Percentiles rank a stretch among this genome's conserved stretches.
Evolutionary conservation across 352 stramenopile genomes (phyloP).

Genomic region (Elongisporangium senticosum): DNA sequence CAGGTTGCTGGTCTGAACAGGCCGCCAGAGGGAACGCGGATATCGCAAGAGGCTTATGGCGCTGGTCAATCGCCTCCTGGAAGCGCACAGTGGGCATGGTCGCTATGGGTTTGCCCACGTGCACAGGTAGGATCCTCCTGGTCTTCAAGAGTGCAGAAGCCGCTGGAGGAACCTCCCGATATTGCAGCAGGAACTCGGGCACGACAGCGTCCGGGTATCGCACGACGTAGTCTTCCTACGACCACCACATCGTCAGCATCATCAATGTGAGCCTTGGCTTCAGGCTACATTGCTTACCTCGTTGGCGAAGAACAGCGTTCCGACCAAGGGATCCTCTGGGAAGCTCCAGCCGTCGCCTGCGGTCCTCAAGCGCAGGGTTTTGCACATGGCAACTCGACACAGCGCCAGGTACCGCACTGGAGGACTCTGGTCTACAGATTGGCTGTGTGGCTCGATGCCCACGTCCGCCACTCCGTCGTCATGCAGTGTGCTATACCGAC

Average conservation of each 20-base stretch:
- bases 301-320: slow-evolving; percentile 31
- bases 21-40: slow-evolving; percentile 12
- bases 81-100: slow-evolving; percentile 8
- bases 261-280: not conserved
- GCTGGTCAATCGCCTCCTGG: slow-evolving; percentile 16
- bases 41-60: not conserved
- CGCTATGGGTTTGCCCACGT: not conserved
- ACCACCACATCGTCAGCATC: not conserved
- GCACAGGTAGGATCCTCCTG: slow-evolving; percentile 9
- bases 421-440: slow-evolving; percentile 1
- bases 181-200: slow-evolving; percentile 69
- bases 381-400: slow-evolving; percentile 62
- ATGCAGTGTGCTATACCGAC: slow-evolving; percentile 69
- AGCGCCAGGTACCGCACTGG: slow-evolving; percentile 54
- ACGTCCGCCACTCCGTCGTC: slow-evolving; percentile 11
- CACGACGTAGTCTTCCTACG: slow-evolving; percentile 67
- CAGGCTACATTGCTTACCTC: slow-evolving; percentile 15
- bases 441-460: not conserved
- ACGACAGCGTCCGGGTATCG: slow-evolving; percentile 53
- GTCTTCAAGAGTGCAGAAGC: slow-evolving; percentile 1
- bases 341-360: slow-evolving; percentile 13
- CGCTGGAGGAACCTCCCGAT: slow-evolving; percentile 9
- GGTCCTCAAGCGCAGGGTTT: slow-evolving; percentile 25
- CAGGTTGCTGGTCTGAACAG: too few relatives aligned
- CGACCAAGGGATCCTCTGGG: slow-evolving; percentile 22